Evolutionary conservation across 768 basidiomycete species (phyloP).

Genomic region (Chlorophyllum brunneum): DNA sequence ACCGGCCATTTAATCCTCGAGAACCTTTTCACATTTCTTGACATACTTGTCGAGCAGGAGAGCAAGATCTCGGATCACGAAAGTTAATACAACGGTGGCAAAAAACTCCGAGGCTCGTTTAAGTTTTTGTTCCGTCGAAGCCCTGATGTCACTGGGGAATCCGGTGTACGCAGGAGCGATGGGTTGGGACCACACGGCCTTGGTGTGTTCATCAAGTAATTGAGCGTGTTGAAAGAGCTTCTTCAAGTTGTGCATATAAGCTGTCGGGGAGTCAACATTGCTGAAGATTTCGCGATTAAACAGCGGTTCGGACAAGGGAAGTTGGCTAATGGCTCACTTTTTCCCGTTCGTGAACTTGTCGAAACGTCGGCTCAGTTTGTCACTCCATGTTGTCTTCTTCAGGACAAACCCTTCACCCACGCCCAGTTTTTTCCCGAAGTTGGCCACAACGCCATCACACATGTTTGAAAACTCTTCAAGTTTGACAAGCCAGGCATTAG

Average conservation of each 20-base stretch:
- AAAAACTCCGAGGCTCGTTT: conserved; percentile 90
- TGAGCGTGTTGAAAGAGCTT: conserved; percentile 73
- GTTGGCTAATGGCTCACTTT: conserved; percentile 49
- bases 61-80: conserved; percentile 85
- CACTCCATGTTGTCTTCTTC: conserved; percentile 79
- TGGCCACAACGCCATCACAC: conserved; percentile 76
- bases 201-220: conserved; percentile 83
- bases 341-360: conserved; percentile 88
- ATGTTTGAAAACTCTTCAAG: conserved; percentile 78
- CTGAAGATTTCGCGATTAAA: conserved; percentile 16
- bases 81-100: conserved; percentile 81
- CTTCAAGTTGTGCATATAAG: conserved; percentile 74
- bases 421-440: conserved; percentile 85
- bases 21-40: conserved; percentile 91
- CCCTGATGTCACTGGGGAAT: conserved; percentile 61
- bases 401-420: conserved; percentile 84
- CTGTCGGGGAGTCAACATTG: conserved; percentile 85
- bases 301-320: conserved; percentile 4
- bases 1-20: conserved; percentile 82
- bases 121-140: conserved; percentile 67
- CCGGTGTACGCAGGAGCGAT: conserved; percentile 69
- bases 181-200: conserved; percentile 63
- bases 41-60: conserved; percentile 89
- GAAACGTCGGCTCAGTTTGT: conserved; percentile 68
- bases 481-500: conserved; percentile 71